These are phyloP conservation scores for Candida xyloterini DNA, from an alignment of 805 yeast genomes.

Conservation along the genomic window DNA sequence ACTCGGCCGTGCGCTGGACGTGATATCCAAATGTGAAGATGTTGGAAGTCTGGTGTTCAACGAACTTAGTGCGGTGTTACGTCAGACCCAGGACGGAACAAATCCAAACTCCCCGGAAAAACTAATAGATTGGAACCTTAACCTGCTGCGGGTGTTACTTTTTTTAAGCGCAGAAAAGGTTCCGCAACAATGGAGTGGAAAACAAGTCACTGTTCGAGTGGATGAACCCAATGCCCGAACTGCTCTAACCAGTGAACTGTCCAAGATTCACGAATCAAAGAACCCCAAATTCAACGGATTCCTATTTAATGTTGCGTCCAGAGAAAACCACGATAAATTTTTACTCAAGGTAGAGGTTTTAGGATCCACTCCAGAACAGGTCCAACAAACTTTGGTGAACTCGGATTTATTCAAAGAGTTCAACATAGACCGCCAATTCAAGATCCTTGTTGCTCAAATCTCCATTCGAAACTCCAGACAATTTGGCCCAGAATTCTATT, in stretches of 20 bases:
- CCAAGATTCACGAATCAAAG: conserved; percentile 16
- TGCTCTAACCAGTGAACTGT: conserved; percentile 23
- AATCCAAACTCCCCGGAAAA: conserved; percentile 32
- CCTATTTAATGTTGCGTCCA: conserved; percentile 14
- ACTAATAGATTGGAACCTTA: conserved; percentile 51
- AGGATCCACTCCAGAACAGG: conserved; percentile 23
- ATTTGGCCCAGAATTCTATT: conserved; percentile 38
- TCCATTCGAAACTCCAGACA: conserved; percentile 46
- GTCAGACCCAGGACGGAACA: conserved; percentile 8
- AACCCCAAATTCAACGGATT: conserved; percentile 15
- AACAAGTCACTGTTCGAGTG: conserved; percentile 15
- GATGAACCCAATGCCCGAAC: conserved; percentile 14
- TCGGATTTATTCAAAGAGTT: conserved; percentile 49
- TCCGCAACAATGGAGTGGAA: conserved; percentile 14
- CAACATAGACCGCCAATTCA: conserved; percentile 42
- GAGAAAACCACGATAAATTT: conserved; percentile 1
- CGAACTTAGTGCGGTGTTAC: conserved; percentile 23
- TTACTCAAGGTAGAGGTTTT: conserved; percentile 4
- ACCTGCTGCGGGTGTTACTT: conserved; percentile 46
- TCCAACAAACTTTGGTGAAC: conserved; percentile 36
- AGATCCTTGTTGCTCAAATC: conserved; percentile 45
- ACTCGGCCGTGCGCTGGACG: conserved; percentile 20
- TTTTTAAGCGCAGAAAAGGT: conserved; percentile 30
- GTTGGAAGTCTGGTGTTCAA: conserved; percentile 27
- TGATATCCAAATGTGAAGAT: conserved; percentile 14